Evolutionary conservation across 2,329 filamentous ascomycete species (phyloP).

Genomic region (Penicillium sp.): DNA sequence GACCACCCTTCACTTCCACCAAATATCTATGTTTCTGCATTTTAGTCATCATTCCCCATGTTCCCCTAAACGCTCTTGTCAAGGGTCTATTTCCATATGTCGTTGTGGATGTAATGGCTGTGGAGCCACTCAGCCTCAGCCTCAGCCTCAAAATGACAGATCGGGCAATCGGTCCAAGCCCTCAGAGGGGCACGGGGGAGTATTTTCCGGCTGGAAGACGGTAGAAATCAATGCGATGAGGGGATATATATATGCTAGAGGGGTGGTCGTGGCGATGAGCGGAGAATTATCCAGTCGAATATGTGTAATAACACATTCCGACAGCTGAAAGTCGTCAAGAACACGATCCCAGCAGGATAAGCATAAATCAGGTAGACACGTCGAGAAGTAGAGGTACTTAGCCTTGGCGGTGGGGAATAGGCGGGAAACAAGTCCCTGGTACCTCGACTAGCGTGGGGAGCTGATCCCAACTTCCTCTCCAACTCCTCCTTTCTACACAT

Average conservation of each 20-base stretch:
- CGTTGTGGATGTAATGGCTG: background rate
- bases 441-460: constrained; percentile 11
- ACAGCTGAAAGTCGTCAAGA: no score
- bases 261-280: no score
- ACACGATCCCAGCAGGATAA: background rate
- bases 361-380: background rate
- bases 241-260: no score
- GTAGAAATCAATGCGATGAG: no score
- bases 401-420: constrained; percentile 10
- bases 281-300: no score
- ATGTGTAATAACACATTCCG: no score
- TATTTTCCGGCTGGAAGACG: background rate
- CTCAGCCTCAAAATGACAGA: background rate
- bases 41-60: background rate
- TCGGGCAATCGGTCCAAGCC: background rate
- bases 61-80: no score
- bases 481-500: background rate
- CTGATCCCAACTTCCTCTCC: constrained; percentile 4
- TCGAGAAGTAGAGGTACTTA: background rate
- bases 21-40: no score
- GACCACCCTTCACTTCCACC: no score
- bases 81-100: background rate
- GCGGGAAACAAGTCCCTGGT: constrained; percentile 1
- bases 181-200: background rate
- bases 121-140: background rate